These are phyloP conservation scores for Penicillium sclerotiorum DNA, from an alignment of 2,329 filamentous ascomycete genomes.

Conservation along the genomic window DNA sequence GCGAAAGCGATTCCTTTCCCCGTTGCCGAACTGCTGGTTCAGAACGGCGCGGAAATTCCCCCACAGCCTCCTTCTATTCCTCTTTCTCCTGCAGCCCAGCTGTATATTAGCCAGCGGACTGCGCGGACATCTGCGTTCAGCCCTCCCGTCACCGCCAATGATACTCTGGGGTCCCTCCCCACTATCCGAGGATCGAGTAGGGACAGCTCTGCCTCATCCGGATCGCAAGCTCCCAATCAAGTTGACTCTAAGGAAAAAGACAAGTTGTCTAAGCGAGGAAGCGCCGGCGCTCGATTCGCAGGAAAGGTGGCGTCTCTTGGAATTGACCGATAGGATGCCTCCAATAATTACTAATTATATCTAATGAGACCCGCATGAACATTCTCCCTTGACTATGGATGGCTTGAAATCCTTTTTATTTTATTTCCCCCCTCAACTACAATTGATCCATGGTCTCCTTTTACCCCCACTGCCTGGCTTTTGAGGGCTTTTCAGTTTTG, in stretches of 20 bases:
- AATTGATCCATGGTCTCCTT: too few species aligned
- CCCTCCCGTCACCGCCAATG: constrained; percentile 42
- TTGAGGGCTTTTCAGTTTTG: background rate
- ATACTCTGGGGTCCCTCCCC: constrained; percentile 66
- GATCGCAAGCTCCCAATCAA: constrained; percentile 33
- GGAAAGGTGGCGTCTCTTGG: constrained; percentile 50
- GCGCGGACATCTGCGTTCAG: constrained; percentile 34
- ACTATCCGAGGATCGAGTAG: constrained; percentile 44
- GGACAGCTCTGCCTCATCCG: constrained; percentile 25
- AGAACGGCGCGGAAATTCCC: constrained; percentile 92
- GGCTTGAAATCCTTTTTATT: constrained; percentile 7
- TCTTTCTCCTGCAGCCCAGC: constrained; percentile 74
- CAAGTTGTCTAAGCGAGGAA: constrained; percentile 76
- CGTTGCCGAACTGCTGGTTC: constrained; percentile 84
- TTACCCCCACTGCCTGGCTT: too few species aligned
- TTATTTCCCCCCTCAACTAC: too few species aligned
- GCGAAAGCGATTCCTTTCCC: constrained; percentile 69
- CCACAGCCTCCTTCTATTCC: constrained; percentile 75
- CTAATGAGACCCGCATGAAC: constrained; percentile 28
- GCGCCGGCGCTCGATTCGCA: constrained; percentile 70
- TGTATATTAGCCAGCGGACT: constrained; percentile 80
- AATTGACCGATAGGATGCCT: constrained; percentile 38
- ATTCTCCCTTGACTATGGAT: constrained; percentile 17
- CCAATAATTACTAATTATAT: constrained; percentile 23
- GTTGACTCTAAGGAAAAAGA: constrained; percentile 61